Evolutionary conservation across 1,284 basidiomycete genomes (phyloP), one percentile per base, ranked within the genome.

Genomic region (Cutaneotrichosporon sp.): DNA sequence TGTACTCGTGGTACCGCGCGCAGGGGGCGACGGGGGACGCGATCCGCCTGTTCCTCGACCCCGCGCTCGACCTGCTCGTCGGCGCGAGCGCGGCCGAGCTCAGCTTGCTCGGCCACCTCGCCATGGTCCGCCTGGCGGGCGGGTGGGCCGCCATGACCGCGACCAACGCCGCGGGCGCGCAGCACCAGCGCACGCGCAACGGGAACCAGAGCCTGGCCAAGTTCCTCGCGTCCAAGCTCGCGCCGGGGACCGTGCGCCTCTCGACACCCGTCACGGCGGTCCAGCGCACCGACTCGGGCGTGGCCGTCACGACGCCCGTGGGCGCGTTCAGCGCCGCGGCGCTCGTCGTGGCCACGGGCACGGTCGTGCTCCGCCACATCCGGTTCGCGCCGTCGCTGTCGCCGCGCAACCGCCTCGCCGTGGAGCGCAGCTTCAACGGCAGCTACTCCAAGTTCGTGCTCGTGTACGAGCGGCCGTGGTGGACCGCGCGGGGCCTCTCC

Each of bases 101-200:
- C 34, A 36, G 42, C 18, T 56, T 60, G 42, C 54, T 60, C 14
- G 43, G 22, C 29, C 29, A 57, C 24, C 29, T 62, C 25, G 55
- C 36, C 43, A 53, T 20, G 13, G 20, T 56, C 55, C 51, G 52
- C 50, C 20, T 25, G 9, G 27, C 25, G 18, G 50, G 59, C 56
- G 63, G 63, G 1, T 56, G 29, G 31, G 13, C 33, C 3, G 49
- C 54, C 14, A 50, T 61, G 46, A n/a, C 52, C 16, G 27, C 25
- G 3, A 36, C 22, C 46, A 56, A 51, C 31, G 27, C 34, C 11
- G 47, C 53, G 31, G 63, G 63, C 24, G 59, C 33, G 22, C 63
- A 65, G 56, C 58, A 61, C 49, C 63, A 65, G 59, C 63, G 59
- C 43, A 58, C 59, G n/a, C 31, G 59, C 3, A 52, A 61, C 45